Base-by-base conservation (phyloP, 495 filamentous ascomycete species). In the Hypoxylon lienhwacheense region DNA sequence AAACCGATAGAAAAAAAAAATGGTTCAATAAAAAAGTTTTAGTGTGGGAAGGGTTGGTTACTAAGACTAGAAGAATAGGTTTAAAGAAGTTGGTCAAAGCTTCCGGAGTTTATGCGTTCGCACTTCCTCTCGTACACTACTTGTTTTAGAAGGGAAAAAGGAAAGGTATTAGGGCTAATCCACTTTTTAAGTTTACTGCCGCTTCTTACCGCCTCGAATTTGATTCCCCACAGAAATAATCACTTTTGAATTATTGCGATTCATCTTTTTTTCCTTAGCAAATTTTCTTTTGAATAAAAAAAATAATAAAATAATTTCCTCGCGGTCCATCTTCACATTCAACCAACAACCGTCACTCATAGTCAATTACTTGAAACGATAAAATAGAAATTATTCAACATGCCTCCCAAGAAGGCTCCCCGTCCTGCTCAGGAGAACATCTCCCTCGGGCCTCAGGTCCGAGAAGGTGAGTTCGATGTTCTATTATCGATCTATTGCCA, bases 361-460 rank as follows among this genome's bases (percentile, higher is more conserved):
- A 58, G 34, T 49, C 46, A 44, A 31, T 28, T 20, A 19, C 20
- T 25, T 45, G 47, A 65, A 45, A 59, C 31, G 47, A 32, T 34
- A 43, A 45, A 32, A 25, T 21, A 53, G 48, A 39, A 56, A 53
- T 54, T 53, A 61, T 66, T 65, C 77, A 86, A 67, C 69, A 90
- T 90, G 87, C 77, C 88, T 77, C 87, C 87, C 68, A 93, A 95
- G 85, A 91, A 90, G 76, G 76, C 84, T 69, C 73, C 80, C 73
- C 82, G 86, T 65, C 81, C 81, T 59, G 78, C 80, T 41, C 84
- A 90, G 76, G 95, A 98, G 85, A 98, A 98, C 80, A 90, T 98
- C 83, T 91, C 90, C 77, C 88, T 98, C 61, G 93, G 93, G 62
- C 93, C 93, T 67, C 89, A 95, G 77, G 87, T 87, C 73, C 80